Evolutionary conservation across 257 asterid genomes (phyloP).

Genomic region (Solanum neorickii): DNA sequence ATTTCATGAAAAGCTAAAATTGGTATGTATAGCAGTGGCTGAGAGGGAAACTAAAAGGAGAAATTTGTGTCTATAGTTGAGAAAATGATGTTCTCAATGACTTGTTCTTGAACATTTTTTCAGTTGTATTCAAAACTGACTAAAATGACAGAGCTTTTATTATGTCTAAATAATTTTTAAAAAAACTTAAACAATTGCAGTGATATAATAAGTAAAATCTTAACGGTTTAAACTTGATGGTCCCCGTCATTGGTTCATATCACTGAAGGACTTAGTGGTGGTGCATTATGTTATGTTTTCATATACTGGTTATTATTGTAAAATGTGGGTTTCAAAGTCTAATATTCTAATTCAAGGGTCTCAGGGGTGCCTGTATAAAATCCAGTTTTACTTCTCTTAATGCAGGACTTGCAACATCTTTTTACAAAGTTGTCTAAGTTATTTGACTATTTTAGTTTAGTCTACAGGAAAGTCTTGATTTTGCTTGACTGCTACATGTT

Average conservation of each 20-base stretch:
- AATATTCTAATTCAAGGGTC: neutral
- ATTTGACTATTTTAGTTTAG: neutral
- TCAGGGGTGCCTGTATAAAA: neutral
- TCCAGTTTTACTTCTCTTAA: neutral
- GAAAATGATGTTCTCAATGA: neutral
- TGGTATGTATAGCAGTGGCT: neutral
- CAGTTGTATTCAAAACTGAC: neutral
- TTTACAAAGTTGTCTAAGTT: neutral
- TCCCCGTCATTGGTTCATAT: neutral
- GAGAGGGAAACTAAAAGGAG: neutral
- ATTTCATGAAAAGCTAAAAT: neutral
- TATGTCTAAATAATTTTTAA: accelerated
- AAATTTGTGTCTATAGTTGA: neutral
- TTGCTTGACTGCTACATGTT: neutral
- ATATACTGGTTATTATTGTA: neutral
- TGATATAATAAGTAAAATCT: neutral
- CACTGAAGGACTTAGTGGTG: neutral
- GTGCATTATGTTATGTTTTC: neutral
- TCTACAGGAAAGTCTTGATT: neutral
- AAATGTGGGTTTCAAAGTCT: neutral
- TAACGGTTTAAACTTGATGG: neutral
- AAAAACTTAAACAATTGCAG: neutral
- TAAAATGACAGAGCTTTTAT: neutral
- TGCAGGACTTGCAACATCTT: neutral
- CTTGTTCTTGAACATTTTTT: neutral